Evolutionary conservation across 1,139 yeast species (phyloP).

Genomic region (Taphrina deformans): DNA sequence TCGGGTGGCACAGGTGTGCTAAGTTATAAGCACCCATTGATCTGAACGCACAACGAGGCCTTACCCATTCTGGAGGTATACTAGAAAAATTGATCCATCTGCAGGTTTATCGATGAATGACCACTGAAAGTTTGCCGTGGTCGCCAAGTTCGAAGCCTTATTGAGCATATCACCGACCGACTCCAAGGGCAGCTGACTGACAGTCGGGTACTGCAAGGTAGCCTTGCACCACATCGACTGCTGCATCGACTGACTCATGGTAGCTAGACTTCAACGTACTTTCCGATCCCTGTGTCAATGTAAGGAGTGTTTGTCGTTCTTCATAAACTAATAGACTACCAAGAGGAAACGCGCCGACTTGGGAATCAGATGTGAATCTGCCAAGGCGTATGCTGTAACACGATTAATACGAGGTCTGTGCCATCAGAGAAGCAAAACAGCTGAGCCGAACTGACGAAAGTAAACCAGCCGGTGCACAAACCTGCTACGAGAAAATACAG

Average conservation of each 20-base stretch:
- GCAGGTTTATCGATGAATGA: constrained; percentile 35
- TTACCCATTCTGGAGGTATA: constrained; percentile 32
- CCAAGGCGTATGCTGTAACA: not conserved
- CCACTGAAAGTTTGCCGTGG: constrained; percentile 36
- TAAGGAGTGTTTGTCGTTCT: too few species aligned
- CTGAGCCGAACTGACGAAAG: too few species aligned
- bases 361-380: not conserved
- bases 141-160: constrained; percentile 33
- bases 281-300: too few species aligned
- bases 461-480: too few species aligned
- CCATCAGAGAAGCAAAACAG: too few species aligned
- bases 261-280: too few species aligned
- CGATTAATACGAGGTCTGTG: not conserved
- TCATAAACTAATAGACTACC: too few species aligned
- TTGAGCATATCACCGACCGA: constrained; percentile 37
- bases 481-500: too few species aligned
- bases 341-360: too few species aligned
- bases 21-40: not conserved
- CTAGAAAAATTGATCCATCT: constrained; percentile 36
- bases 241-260: constrained; percentile 18
- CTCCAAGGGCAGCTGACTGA: constrained; percentile 33
- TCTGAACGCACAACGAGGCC: not conserved
- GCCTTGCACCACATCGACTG: constrained; percentile 35
- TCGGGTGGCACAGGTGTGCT: constrained; percentile 35
- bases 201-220: constrained; percentile 33